phyloP scores from a whole-genome alignment of 192 early-diverging fungal species.

The Nowakowskiella sp. region DNA sequence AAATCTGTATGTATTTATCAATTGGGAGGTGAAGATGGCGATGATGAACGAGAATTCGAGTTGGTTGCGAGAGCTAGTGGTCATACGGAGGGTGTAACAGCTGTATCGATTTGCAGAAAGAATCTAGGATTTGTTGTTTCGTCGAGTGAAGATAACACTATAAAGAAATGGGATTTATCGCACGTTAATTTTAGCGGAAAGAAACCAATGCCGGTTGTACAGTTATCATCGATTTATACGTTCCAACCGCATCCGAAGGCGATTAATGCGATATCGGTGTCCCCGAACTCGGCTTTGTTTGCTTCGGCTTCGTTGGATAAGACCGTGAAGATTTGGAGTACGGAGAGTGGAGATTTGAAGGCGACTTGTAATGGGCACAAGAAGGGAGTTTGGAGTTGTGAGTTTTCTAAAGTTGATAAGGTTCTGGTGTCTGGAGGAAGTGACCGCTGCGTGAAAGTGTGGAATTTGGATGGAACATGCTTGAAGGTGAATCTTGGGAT shows the following conservation, averaged over 20 bases:
- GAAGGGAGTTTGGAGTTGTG: conserved; percentile 89
- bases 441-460: conserved; percentile 92
- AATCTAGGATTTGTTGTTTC: conserved; percentile 65
- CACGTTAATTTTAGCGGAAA: conserved; percentile 26
- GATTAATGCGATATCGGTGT: conserved; percentile 85
- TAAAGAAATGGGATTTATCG: conserved; percentile 86
- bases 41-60: conserved; percentile 36
- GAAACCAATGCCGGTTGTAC: conserved; percentile 15
- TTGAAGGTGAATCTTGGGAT: conserved; percentile 45
- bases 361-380: conserved; percentile 84
- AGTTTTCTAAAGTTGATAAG: conserved; percentile 94
- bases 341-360: conserved; percentile 67
- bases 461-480: conserved; percentile 87
- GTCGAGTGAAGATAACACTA: conserved; percentile 87
- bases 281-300: conserved; percentile 88
- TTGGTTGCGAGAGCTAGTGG: conserved; percentile 71
- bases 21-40: conserved; percentile 42
- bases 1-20: conserved; percentile 76
- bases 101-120: conserved; percentile 71
- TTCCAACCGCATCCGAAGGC: conserved; percentile 94
- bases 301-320: conserved; percentile 94
- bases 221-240: conserved; percentile 69
- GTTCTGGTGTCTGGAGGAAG: conserved; percentile 84
- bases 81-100: conserved; percentile 87
- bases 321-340: conserved; percentile 80